Evolutionary conservation across 164 flowering plant species (phyloP).

Genomic region (Tinospora cordifolia): DNA sequence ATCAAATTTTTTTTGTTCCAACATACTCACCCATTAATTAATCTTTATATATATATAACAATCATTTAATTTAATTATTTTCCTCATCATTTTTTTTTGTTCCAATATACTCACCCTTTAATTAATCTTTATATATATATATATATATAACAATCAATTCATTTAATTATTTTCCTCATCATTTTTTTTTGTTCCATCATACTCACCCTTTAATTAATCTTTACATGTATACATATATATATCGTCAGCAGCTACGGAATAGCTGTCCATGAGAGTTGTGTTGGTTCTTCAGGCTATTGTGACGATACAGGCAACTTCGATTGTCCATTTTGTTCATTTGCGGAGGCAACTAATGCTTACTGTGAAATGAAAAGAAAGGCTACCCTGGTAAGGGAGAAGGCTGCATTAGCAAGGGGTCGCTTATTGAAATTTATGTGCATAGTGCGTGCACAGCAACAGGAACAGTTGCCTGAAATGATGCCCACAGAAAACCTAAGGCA

Average conservation of each 20-base stretch:
- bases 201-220: too few species aligned
- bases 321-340: constrained; percentile 71
- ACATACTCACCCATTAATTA: too few species aligned
- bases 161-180: too few species aligned
- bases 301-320: constrained; percentile 41
- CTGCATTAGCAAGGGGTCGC: constrained; percentile 34
- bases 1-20: too few species aligned
- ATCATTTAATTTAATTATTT: too few species aligned
- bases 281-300: constrained; percentile 35
- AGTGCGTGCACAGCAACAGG: constrained; percentile 4
- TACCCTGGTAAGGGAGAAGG: constrained; percentile 15
- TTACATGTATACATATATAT: too few species aligned
- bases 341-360: constrained; percentile 37
- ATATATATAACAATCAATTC: too few species aligned
- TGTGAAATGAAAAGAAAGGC: constrained; percentile 32
- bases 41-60: too few species aligned
- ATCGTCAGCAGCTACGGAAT: constrained; percentile 36
- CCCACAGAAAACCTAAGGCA: constrained; percentile 6
- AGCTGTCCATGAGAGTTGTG: constrained; percentile 50
- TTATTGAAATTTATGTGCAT: constrained; percentile 28
- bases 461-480: constrained; percentile 8
- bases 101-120: too few species aligned
- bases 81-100: too few species aligned
- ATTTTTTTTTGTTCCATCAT: too few species aligned
- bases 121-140: too few species aligned